These are phyloP conservation scores for Ophiostoma sp. DNA, from an alignment of 2,329 filamentous ascomycete species.

Conservation along the genomic window DNA sequence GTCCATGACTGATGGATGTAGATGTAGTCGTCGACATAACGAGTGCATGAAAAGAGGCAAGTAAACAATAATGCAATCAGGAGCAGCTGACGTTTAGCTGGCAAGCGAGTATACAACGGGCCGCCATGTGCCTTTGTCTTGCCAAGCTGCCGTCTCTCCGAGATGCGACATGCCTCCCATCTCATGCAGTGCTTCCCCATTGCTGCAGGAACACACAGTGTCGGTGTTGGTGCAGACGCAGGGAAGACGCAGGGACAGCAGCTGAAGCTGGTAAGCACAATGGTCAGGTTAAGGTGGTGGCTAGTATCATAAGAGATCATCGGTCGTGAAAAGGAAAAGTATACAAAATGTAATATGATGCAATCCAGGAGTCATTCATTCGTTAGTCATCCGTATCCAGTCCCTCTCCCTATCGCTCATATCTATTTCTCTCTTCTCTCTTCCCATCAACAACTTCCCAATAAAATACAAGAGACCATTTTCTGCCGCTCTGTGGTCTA, in stretches of 20 bases:
- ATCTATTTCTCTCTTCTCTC: neutral
- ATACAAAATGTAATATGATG: constrained; percentile 4
- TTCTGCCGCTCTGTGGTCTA: neutral
- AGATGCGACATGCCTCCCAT: neutral
- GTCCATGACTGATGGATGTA: no score
- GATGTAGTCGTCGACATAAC: no score
- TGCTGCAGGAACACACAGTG: neutral
- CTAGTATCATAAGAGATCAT: neutral
- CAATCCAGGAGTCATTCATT: constrained; percentile 12
- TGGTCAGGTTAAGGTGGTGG: neutral
- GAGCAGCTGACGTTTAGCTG: no score
- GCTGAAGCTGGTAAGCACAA: neutral
- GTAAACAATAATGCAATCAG: no score
- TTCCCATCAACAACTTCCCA: neutral
- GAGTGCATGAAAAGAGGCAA: no score
- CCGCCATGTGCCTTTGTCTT: neutral
- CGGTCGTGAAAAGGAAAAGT: neutral
- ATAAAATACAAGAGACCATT: neutral
- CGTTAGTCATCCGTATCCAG: constrained; percentile 3
- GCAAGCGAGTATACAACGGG: neutral
- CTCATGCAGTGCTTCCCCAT: neutral
- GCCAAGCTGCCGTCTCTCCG: neutral
- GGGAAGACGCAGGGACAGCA: neutral
- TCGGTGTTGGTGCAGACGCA: neutral
- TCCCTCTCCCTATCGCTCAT: neutral